Evolutionary conservation across 2,329 filamentous ascomycete genomes (phyloP).

Genomic region (Didymella segeticola): DNA sequence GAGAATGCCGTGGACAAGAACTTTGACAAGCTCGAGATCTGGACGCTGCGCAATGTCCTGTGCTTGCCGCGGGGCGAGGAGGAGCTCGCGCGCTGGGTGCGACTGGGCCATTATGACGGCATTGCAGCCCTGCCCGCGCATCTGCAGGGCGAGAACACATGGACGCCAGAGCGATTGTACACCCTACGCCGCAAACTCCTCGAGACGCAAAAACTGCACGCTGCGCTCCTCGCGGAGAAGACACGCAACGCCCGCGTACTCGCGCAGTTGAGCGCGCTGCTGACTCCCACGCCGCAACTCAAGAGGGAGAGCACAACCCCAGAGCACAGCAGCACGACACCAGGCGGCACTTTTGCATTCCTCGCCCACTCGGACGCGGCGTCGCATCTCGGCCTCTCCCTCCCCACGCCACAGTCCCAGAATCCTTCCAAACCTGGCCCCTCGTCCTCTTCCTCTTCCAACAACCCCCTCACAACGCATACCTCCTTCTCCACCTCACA

Average conservation of each 20-base stretch:
- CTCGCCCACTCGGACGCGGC: slow-evolving; percentile 54
- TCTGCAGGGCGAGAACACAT: background rate
- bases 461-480: slow-evolving; percentile 66
- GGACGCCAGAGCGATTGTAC: slow-evolving; percentile 69
- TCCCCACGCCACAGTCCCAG: background rate
- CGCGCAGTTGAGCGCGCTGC: slow-evolving; percentile 65
- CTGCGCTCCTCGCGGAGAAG: slow-evolving; percentile 72
- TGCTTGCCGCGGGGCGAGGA: slow-evolving; percentile 61
- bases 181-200: slow-evolving; percentile 75
- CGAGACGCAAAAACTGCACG: slow-evolving; percentile 79
- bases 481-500: slow-evolving; percentile 82
- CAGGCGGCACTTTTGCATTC: slow-evolving; percentile 59
- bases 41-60: slow-evolving; percentile 79
- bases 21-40: slow-evolving; percentile 69
- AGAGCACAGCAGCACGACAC: background rate
- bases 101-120: slow-evolving; percentile 82
- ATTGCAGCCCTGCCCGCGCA: background rate
- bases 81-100: slow-evolving; percentile 73
- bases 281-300: slow-evolving; percentile 38
- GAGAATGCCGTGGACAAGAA: slow-evolving; percentile 59
- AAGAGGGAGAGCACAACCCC: slow-evolving; percentile 30
- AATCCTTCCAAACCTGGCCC: too few species aligned
- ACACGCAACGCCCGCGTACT: slow-evolving; percentile 76
- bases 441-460: slow-evolving; percentile 15
- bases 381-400: background rate